Evolutionary conservation across 306 rosid genomes (phyloP), one percentile per base, ranked within the genome.

Genomic region (Gastrolobium bilobum): DNA sequence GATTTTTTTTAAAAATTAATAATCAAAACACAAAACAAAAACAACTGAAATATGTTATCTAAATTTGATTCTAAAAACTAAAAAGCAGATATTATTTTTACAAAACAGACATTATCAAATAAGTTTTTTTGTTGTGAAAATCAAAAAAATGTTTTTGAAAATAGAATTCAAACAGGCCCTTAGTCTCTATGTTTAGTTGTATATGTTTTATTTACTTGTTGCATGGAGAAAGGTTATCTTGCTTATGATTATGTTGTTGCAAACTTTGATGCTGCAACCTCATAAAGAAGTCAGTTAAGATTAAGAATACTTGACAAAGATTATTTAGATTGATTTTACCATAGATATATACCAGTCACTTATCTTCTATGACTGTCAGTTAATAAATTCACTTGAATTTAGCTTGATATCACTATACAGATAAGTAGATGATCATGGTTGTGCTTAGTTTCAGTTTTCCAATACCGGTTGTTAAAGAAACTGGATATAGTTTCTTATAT

Each of bases 161-260:
- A 20, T 20, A 20, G 26, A 1, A 20, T 20, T 20, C 26, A 20
- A 20, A 20, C 26, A 20, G 26, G 26, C 26, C 26, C 26, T 20
- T 20, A 20, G 34, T 8, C 61, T 52, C 34, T 52, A 37, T 71
- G 50, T 20, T 37, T 54, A 42, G 53, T 57, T 43, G 10, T 40
- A 6, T 67, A 29, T 53, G 42, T 33, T 74, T 10, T 61, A 33
- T 60, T 5, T 37, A 34, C 26, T 35, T 40, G 4, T 13, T 61
- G 60, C 35, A 13, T 39, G 26, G 11, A 10, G 5, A 76, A 63
- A 20, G 44, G 51, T 26, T 76, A 20, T 48, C 39, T 47, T 46
- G 51, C 76, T 68, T 47, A 40, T 30, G 54, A 43, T 44, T 35
- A 59, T 59, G 44, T 58, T 53, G 54, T 48, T 79, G 40, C 53